Evolutionary conservation across 2,329 filamentous ascomycete genomes (phyloP), one percentile per base, ranked within the genome.

Genomic region (Beauveria brongniartii): DNA sequence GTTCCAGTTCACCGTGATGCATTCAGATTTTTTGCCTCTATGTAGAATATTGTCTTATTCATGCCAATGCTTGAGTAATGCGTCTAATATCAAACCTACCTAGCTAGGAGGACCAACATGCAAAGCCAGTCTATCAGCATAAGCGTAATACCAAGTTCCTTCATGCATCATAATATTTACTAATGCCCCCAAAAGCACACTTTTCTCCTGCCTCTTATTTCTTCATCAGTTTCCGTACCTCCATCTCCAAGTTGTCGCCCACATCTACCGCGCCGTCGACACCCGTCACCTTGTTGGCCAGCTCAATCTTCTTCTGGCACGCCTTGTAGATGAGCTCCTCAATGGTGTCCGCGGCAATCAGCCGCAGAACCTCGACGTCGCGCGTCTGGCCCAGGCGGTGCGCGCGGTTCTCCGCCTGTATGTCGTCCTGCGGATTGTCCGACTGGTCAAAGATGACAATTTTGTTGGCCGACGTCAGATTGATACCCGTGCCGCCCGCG

Each of bases 391-490:
- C 94, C 9, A 99, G 90, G 16, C 94, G 88, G 75, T 99, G 94
- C 0, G 94, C 94, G 20, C 94, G 87, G 72, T 99, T 97, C 78
- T 97, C 94, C 0, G 94, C 94, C 73, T 99, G 94, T n/a, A 96
- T 87, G 70, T 99, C 94, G 67, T 97, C 93, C 71, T 99, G 94
- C 0, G 94, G 94, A 68, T 99, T 99, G 77, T 97, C 96, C n/a
- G 88, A 91, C 65, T 90, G 89, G 74, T 99, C 94, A 72, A 97
- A 97, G 69, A 99, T 94, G 74, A 99, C 85, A 67, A 99, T 93
- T 75, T 97, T 97, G 78, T 97, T 97, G 5, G 94, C 94, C 41
- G 89, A 90, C 8, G 93, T 94, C 59, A 99, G 77, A 73, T 99
- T 99, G 77, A 99, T 95, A 46, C 94, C 94, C 0, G 93, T 94